Base-by-base conservation (phyloP, 129 eudicot species). In the Ambrosia trifida region DNA sequence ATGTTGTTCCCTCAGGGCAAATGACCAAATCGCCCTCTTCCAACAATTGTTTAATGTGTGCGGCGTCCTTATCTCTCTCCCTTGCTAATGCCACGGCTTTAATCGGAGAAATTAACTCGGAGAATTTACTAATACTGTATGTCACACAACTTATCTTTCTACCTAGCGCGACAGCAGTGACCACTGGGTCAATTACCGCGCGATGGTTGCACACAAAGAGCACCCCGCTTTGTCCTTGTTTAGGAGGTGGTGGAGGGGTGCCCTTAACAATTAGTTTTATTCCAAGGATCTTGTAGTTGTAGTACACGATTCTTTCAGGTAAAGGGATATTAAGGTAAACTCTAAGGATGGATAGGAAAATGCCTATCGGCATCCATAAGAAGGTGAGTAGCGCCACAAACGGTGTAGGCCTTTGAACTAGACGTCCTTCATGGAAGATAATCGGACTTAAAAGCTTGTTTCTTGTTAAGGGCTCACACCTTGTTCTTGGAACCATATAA, bases 161-260 rank as follows among this genome's bases (percentile, higher is more conserved):
- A 18, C 95, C 88, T 32, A 92, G 79, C 7, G 95, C 98, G 16
- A 85, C 91, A 0, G 96, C 87, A 5, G 78, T 81, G 45, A 89
- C 82, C 5, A 86, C 88, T 1, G 98, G 96, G 78, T 92, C 98
- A 2, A 89, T 69, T 36, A 85, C 78, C 7, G 98, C 85, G 11
- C 98, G 83, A 65, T 92, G 98, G 87, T 92, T 92, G 86, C 96
- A 92, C 5, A 92, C 95, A 30, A 89, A 85, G 28, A 92, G 87
- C 36, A 89, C 89, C 2, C 98, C 98, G 3, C 86, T 69, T 13
- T 85, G 89, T 38, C 91, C 89, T 2, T 79, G 19, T 11, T 40
- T 49, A 0, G 95, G 98, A 0, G 98, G 83, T 11, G 95, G 87
- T 10, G 98, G 98, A 52, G 95, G 95, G 78, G 77, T 86, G 54